Evolutionary conservation across 148 eudicot species (phyloP).

Genomic region (Chenopodium suecicum): DNA sequence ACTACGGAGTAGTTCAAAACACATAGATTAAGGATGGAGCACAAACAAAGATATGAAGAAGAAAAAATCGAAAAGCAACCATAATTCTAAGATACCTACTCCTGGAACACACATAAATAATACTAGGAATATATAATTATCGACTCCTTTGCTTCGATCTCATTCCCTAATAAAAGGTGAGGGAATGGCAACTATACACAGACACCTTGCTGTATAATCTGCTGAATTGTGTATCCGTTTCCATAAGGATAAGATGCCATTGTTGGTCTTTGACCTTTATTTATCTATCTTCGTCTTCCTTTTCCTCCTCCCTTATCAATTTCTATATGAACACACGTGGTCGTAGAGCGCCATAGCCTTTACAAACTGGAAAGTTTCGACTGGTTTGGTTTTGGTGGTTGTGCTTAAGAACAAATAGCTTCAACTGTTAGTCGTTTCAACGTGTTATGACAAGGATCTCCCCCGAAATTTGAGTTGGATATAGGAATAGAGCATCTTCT

Average conservation of each 20-base stretch:
- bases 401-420: slow-evolving; percentile 50
- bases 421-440: slow-evolving; percentile 57
- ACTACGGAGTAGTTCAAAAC: background rate
- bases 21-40: background rate
- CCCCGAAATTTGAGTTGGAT: slow-evolving; percentile 48
- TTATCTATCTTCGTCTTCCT: background rate
- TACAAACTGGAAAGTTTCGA: background rate
- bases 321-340: slow-evolving; percentile 23
- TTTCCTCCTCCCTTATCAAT: background rate
- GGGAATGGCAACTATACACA: slow-evolving; percentile 22
- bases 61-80: background rate
- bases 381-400: background rate
- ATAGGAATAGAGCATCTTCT: slow-evolving; percentile 46
- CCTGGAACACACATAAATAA: background rate
- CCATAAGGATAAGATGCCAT: background rate
- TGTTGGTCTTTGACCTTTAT: slow-evolving; percentile 20
- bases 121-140: background rate
- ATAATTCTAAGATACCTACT: background rate
- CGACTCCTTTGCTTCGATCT: background rate
- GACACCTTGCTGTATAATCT: background rate
- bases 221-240: background rate
- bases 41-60: background rate
- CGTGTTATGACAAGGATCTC: slow-evolving; percentile 61
- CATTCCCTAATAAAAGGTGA: slow-evolving; percentile 27
- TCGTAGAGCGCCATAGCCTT: slow-evolving; percentile 5